These are phyloP conservation scores for Penicillium paneum DNA, from an alignment of 2,329 filamentous ascomycete genomes.

Conservation along the genomic window DNA sequence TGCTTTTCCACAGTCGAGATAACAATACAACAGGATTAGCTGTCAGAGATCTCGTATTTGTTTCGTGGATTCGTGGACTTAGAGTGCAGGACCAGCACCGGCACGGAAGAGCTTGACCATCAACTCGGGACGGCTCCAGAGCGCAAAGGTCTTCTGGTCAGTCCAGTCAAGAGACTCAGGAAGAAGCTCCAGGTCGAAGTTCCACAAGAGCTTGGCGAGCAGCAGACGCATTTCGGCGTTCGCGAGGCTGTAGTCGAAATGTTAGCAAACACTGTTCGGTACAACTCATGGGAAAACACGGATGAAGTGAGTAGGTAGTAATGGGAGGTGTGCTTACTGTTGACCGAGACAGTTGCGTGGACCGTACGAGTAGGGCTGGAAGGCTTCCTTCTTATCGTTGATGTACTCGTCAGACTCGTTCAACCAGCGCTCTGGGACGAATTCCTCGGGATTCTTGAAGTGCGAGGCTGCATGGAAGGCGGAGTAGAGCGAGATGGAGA, in stretches of 20 bases:
- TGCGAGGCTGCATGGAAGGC: conserved; percentile 11
- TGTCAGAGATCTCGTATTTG: background rate
- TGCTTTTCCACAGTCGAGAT: background rate
- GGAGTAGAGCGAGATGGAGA: conserved; percentile 15
- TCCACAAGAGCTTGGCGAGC: conserved; percentile 36
- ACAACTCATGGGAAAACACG: background rate
- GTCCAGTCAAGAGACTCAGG: conserved; percentile 25
- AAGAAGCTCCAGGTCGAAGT: conserved; percentile 39
- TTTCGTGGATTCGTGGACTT: background rate
- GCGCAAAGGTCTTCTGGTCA: conserved; percentile 32
- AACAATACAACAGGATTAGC: background rate
- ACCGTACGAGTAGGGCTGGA: conserved; percentile 33
- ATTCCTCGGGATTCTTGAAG: conserved; percentile 23
- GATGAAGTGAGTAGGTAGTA: background rate
- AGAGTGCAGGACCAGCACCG: background rate
- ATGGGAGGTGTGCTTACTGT: conserved; percentile 11
- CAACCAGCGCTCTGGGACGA: conserved; percentile 35
- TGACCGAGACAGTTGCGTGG: conserved; percentile 32
- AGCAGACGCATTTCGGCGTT: conserved; percentile 42
- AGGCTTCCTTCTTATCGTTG: conserved; percentile 30
- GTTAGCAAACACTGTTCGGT: background rate
- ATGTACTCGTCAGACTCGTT: conserved; percentile 15
- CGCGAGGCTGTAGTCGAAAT: conserved; percentile 23
- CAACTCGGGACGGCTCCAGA: conserved; percentile 39
- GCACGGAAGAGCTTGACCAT: conserved; percentile 29